A percentile compares a stretch with the other conserved stretches of the same genome.
phyloP scores from a whole-genome alignment of 73 alveolate species.

The Paramecium bursaria region DNA sequence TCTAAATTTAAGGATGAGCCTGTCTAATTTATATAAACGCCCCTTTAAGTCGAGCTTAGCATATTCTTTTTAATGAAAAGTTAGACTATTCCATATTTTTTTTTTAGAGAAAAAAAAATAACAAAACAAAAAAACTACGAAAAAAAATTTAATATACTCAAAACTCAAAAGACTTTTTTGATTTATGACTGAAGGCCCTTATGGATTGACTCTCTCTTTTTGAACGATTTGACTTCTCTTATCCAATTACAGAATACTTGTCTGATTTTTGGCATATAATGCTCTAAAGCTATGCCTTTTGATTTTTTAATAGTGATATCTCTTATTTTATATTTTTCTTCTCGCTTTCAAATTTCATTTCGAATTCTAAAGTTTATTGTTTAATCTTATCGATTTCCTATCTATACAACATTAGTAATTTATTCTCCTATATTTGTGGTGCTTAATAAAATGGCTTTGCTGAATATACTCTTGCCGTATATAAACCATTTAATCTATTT shows the following conservation, averaged over 20 bases:
- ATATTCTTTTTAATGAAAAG: slow-evolving; percentile 12
- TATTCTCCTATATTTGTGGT: slow-evolving; percentile 24
- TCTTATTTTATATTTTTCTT: slow-evolving; percentile 49
- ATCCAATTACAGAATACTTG: neutral
- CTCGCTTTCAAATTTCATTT: slow-evolving; percentile 38
- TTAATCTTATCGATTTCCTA: slow-evolving; percentile 48
- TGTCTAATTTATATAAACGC: slow-evolving; percentile 6
- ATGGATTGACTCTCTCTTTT: slow-evolving; percentile 38
- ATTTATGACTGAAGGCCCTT: slow-evolving; percentile 15
- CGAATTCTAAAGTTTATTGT: slow-evolving; percentile 41
- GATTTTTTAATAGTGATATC: neutral
- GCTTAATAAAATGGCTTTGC: too few species aligned
- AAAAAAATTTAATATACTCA: neutral
- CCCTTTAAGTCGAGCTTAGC: slow-evolving; percentile 16
- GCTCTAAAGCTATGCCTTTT: slow-evolving; percentile 24
- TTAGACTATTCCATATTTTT: too few species aligned
- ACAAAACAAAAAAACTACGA: too few species aligned
- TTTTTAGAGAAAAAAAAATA: too few species aligned
- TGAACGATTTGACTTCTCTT: slow-evolving; percentile 16
- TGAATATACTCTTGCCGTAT: slow-evolving; percentile 12
- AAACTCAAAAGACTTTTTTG: slow-evolving; percentile 40
- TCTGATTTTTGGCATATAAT: slow-evolving; percentile 17
- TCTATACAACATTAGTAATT: slow-evolving; percentile 4
- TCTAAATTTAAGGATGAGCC: slow-evolving; percentile 9
- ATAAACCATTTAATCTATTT: neutral